Base-by-base conservation (phyloP, 1,284 basidiomycete genomes). In the Cutaneotrichosporon sp. region DNA sequence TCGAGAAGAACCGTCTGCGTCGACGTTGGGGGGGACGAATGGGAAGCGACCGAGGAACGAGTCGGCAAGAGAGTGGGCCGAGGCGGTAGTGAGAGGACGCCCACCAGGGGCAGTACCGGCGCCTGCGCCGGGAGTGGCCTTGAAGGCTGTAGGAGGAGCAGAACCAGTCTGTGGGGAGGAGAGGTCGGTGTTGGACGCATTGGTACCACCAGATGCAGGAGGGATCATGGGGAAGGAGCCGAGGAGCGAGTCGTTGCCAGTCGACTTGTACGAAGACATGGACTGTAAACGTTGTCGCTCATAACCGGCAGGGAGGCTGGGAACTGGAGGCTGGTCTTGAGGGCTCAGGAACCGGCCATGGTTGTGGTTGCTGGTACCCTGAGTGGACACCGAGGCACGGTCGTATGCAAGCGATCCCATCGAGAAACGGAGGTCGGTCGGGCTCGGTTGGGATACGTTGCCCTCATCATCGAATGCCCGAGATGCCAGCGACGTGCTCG, bases 141-240 rank as follows among this genome's bases (percentile, higher is more conserved):
- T 52, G 58, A 49, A 60, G 22, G 61, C 36, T 7, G 52, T 56
- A 1, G 62, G 59, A 4, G 56, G 49, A 5, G 47, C 53, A 42
- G 58, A 50, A 4, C 52, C 60, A 31, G 52, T 30, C 40, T 61
- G 52, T 26, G 30, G 6, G 21, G 34, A 36, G 26, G 38, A 9
- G 55, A 56, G 52, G 26, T 52, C 52, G 18, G 59, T 31, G 59
- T 22, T 32, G 49, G 40, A 47, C 30, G 58, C 31, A 30, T 50
- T 52, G 14, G 58, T 32, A 36, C 36, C 26, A 32, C 47, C 22
- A 30, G 67, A 62, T 4, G 76, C 51, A 9, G 51, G 76, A 4
- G 75, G 75, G 34, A 77, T 76, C 76, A 79, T 79, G 30, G 77
- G 77, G 72, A 76, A 79, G 1, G 69, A 70, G 30, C 74, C 72